These are phyloP conservation scores for Chlamydomonas asymmetrica DNA, from an alignment of 139 green algal species.

Conservation along the genomic window DNA sequence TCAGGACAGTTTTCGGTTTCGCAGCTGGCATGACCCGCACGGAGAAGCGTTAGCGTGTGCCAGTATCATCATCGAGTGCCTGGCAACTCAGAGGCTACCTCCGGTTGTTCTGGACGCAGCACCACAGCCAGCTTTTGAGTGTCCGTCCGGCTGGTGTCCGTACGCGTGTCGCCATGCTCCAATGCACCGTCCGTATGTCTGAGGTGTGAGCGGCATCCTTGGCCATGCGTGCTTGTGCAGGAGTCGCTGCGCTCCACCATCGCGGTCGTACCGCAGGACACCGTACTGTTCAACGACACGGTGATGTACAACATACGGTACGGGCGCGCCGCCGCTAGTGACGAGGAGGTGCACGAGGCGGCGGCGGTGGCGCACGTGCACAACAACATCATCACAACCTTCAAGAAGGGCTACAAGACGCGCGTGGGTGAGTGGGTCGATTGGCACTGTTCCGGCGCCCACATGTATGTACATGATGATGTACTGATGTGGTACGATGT, in stretches of 20 bases:
- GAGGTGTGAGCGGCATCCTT: background rate
- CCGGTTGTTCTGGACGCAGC: no score
- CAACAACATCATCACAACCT: conserved; percentile 55
- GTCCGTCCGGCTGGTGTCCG: no score
- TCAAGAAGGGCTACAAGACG: conserved; percentile 58
- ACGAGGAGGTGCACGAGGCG: conserved; percentile 61
- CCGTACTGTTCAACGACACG: conserved; percentile 90
- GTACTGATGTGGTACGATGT: background rate
- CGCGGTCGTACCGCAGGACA: conserved; percentile 76
- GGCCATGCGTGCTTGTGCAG: conserved; percentile 7
- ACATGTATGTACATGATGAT: conserved; percentile 1
- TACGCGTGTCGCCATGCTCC: no score
- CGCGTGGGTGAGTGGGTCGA: conserved; percentile 77
- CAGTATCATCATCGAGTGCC: no score
- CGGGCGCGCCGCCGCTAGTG: conserved; percentile 50
- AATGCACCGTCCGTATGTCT: background rate
- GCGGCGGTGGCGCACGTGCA: conserved; percentile 75
- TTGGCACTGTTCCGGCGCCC: background rate
- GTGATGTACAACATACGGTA: conserved; percentile 91
- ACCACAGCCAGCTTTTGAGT: no score
- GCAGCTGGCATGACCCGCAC: no score
- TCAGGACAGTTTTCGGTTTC: background rate
- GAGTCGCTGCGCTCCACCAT: conserved; percentile 49
- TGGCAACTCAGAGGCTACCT: no score
- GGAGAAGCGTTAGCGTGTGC: no score